Base-by-base conservation (phyloP, 805 yeast species). In the Schwanniomyces pseudopolymorphus region DNA sequence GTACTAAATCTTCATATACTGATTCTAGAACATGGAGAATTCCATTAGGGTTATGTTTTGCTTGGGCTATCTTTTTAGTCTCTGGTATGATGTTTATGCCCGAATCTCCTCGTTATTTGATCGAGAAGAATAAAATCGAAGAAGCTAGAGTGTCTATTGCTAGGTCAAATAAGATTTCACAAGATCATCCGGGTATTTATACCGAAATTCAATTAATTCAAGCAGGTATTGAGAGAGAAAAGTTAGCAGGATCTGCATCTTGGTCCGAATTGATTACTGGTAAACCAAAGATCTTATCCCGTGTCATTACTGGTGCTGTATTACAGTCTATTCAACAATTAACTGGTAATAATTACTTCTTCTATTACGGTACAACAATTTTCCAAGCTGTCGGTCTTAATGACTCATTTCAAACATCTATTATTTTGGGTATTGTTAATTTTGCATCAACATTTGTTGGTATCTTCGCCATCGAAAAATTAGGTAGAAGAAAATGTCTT, bases 231-330 rank as follows among this genome's bases (percentile, higher is more conserved):
- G 81, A 81, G 60, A 72, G 75, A 53, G 89, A 84, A 67, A 69
- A 63, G 52, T 56, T 75, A 49, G 87, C 85, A 28, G 89, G 89
- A 59, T 69, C 69, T 43, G 89, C 89, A 5, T 61, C 81, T 2
- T 84, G 88, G 87, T 68, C 66, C 39, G 87, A 84, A 58, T 75
- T 83, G 44, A 57, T 84, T 49, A 74, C 77, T 22, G 89, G 89
- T 53, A 65, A 77, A 56, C 89, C 89, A 58, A 80, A 75, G 72
- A 75, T 83, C 53, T 67, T 77, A 61, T 65, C 70, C 54, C 71
- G 89, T 63, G 66, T 84, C 31, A 31, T 78, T 33, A 67, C 81
- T 52, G 90, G 90, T 57, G 63, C 80, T 27, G 58, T 77, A 58
- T 69, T 84, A 44, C 86, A 83, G 79, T 61, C 67, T 26, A 71